Evolutionary conservation across 306 rosid species (phyloP), one percentile per base, ranked within the genome.

Genomic region (Arachis hypogaea): DNA sequence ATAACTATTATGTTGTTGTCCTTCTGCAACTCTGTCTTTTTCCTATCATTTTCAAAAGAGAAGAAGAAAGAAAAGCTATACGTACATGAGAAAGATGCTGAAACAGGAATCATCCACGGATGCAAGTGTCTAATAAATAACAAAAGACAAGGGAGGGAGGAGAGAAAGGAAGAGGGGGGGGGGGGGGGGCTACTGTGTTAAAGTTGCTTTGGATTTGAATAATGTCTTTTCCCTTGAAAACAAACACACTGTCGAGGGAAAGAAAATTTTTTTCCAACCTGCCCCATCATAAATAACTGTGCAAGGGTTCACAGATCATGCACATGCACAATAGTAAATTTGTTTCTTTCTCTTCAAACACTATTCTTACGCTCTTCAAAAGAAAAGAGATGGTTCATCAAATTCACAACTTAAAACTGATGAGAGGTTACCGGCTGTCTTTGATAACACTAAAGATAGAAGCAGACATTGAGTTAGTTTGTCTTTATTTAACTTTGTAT

Each of bases 271-370:
- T 61, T 43, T 28, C 51, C 9, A 56, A 18, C 11, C n/a, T 10
- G 41, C 7, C 63, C 52, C 7, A 40, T 41, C 50, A 9, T 57
- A 6, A 18, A 3, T 11, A 18, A 10, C 5, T 54, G 33, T 69
- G 22, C 16, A 69, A 44, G 47, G 42, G 71, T 49, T 30, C 71
- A 66, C n/a, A 41, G 4, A 7, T 47, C 47, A n/a, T 30, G 51
- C 8, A 67, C 47, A n/a, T 30, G 51, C 8, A 67, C 22, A 52
- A 5, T 22, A 57, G 40, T 7, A 47, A 29, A 29, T 45, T 64
- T 65, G 47, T 30, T 44, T 68, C 63, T 64, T 63, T 43, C 73
- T 51, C 61, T 51, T 47, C 56, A 7, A 68, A 36, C 61, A 51
- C 2, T 6, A 65, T 7, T 10, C 36, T 33, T 54, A 30, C 47